Percentiles rank a stretch among this genome's conserved stretches.
phyloP scores from a whole-genome alignment of 176 grass and related monocot genomes.

The Triticum dicoccoides region DNA sequence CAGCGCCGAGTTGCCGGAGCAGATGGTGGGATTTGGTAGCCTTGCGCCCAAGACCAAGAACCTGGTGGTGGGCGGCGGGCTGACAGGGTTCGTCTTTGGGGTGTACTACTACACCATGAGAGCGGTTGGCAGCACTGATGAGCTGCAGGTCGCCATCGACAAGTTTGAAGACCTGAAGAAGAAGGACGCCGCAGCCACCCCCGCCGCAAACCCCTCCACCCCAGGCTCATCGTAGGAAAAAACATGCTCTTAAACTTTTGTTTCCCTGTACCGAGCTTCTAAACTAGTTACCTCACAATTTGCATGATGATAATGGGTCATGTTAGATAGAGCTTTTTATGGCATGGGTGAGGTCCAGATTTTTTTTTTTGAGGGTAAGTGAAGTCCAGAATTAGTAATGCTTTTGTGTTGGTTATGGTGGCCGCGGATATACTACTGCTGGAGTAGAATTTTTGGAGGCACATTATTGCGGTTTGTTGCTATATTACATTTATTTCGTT shows the following conservation, averaged over 20 bases:
- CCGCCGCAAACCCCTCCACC: neutral
- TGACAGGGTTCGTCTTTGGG: constrained; percentile 70
- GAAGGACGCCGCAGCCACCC: neutral
- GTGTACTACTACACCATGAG: constrained; percentile 98
- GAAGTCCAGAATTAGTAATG: too few relatives aligned
- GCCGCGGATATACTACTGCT: too few relatives aligned
- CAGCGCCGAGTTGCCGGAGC: neutral
- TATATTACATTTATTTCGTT: too few relatives aligned
- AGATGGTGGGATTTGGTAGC: constrained; percentile 47
- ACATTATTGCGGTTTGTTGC: too few relatives aligned
- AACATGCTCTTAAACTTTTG: too few relatives aligned
- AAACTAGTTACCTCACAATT: neutral
- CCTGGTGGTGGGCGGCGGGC: constrained; percentile 75
- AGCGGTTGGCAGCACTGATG: constrained; percentile 79
- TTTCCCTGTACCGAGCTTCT: too few relatives aligned
- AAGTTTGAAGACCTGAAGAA: constrained; percentile 87
- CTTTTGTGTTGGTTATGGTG: too few relatives aligned
- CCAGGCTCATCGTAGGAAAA: neutral
- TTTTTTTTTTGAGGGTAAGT: too few relatives aligned
- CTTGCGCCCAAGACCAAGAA: constrained; percentile 74
- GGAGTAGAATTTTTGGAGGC: neutral
- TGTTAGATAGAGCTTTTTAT: too few relatives aligned
- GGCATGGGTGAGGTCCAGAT: too few relatives aligned
- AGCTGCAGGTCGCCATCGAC: constrained; percentile 88
- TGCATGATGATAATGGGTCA: too few relatives aligned